Evolutionary conservation across 441 rosid species (phyloP), one percentile per base, ranked within the genome.

Genomic region (Aleurites moluccanus): DNA sequence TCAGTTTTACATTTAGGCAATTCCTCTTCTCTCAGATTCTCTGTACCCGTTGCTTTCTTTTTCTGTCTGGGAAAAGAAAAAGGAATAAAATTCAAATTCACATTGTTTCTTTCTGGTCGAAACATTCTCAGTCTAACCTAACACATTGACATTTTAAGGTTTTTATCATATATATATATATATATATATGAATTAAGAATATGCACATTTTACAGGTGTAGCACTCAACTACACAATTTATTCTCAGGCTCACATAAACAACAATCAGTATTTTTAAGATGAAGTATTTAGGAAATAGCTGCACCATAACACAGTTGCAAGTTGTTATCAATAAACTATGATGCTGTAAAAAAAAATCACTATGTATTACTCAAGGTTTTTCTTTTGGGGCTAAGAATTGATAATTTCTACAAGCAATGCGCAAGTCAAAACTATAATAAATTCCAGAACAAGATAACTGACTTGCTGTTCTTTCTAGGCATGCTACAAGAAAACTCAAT

Each of bases 381-480:
- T 20, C 45, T 44, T 72, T 72, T 30, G 65, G 53, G 14, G 27
- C 53, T 72, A 25, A 60, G 56, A 67, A 60, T 33, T 28, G 15
- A 7, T 20, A 27, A 45, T 61, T 72, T 60, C 56, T 10, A 21
- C 56, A 3, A 71, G 44, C 6, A 40, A 65, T 70, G 33, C 56
- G 23, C 14, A 18, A 60, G 53, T 3, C 53, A 21, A 11, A 6
- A 1, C 9, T 14, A 79, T 6, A 35, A 35, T 4, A 74, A 63
- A 2, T 27, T 65, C 18, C 1, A 15, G 21, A 35, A 69, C 33
- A 47, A 52, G 45, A 69, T 67, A 70, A 38, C 15, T 49, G 20
- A 56, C 35, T 38, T 69, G n/a, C 63, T 6, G 44, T 35, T 40
- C 68, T 56, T 66, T 35, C 42, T 6, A 66, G 72, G 20, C 25